phyloP scores from a whole-genome alignment of 495 filamentous ascomycete species.

The Penicillium steckii region DNA sequence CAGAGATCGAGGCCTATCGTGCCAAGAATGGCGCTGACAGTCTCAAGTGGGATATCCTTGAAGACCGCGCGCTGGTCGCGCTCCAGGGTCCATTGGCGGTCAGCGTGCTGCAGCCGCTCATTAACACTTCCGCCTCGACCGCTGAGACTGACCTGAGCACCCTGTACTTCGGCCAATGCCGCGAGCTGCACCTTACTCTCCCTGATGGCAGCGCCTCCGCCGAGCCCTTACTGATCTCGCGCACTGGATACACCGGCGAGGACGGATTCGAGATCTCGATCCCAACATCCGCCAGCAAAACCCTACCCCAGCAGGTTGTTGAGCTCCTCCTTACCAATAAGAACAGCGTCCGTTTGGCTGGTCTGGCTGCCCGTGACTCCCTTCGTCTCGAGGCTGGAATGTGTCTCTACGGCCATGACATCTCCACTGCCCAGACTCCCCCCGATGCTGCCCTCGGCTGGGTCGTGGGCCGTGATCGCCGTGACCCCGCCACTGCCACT shows the following conservation, averaged over 20 bases:
- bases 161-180: constrained; percentile 79
- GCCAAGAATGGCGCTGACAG: constrained; percentile 43
- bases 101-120: constrained; percentile 59
- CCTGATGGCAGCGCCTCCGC: constrained; percentile 41
- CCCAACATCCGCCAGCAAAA: constrained; percentile 44
- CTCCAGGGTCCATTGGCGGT: constrained; percentile 82
- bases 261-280: constrained; percentile 98
- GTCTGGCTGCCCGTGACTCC: constrained; percentile 87
- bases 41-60: constrained; percentile 69
- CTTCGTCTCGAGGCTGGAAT: constrained; percentile 93
- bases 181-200: constrained; percentile 52
- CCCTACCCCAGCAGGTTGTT: constrained; percentile 45
- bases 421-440: constrained; percentile 85
- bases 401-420: constrained; percentile 98
- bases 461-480: constrained; percentile 78
- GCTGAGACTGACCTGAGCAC: constrained; percentile 56
- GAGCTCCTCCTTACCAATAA: constrained; percentile 63
- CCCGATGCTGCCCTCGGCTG: constrained; percentile 81
- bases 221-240: constrained; percentile 68
- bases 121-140: constrained; percentile 36
- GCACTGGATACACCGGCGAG: constrained; percentile 95
- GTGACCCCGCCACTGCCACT: constrained; percentile 49
- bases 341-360: constrained; percentile 72
- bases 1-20: constrained; percentile 59
- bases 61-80: constrained; percentile 69